Evolutionary conservation across 192 early-diverging fungal species (phyloP).

Genomic region (Allomyces macrogynus): DNA sequence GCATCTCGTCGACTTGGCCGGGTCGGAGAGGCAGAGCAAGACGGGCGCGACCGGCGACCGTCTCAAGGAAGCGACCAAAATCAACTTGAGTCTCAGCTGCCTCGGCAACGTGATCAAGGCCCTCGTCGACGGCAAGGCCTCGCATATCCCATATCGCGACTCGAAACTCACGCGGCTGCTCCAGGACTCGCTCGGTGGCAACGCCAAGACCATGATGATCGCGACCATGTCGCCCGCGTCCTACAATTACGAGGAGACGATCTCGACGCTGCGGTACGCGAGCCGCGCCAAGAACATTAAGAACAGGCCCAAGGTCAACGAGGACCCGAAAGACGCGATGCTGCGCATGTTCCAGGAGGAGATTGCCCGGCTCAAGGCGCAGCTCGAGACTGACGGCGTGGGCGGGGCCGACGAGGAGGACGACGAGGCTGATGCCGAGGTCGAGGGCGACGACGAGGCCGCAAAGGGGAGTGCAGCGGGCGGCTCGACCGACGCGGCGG

Average conservation of each 20-base stretch:
- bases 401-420: conserved; percentile 19
- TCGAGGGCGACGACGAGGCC: conserved; percentile 19
- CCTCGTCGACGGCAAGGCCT: conserved; percentile 29
- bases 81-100: conserved; percentile 38
- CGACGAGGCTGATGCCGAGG: conserved; percentile 30
- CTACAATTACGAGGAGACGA: conserved; percentile 44
- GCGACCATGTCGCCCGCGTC: conserved; percentile 36
- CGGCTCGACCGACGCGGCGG: background rate
- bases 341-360: conserved; percentile 45
- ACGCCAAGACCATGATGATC: conserved; percentile 43
- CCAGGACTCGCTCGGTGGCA: conserved; percentile 44
- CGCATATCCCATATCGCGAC: conserved; percentile 45
- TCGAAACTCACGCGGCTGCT: conserved; percentile 41
- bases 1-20: conserved; percentile 54
- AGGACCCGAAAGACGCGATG: conserved; percentile 50
- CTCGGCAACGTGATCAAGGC: conserved; percentile 44
- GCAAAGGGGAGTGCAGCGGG: background rate
- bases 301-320: conserved; percentile 48
- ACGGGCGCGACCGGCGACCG: conserved; percentile 27
- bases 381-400: conserved; percentile 23
- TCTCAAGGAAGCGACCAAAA: conserved; percentile 40
- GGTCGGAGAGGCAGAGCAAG: conserved; percentile 35
- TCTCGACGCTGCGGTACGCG: conserved; percentile 39
- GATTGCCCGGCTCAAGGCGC: conserved; percentile 30
- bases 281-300: conserved; percentile 46